A percentile compares a stretch with the other conserved stretches of the same genome.
Evolutionary conservation across 2,329 filamentous ascomycete genomes (phyloP).

Genomic region (Lecanicillium sp.): DNA sequence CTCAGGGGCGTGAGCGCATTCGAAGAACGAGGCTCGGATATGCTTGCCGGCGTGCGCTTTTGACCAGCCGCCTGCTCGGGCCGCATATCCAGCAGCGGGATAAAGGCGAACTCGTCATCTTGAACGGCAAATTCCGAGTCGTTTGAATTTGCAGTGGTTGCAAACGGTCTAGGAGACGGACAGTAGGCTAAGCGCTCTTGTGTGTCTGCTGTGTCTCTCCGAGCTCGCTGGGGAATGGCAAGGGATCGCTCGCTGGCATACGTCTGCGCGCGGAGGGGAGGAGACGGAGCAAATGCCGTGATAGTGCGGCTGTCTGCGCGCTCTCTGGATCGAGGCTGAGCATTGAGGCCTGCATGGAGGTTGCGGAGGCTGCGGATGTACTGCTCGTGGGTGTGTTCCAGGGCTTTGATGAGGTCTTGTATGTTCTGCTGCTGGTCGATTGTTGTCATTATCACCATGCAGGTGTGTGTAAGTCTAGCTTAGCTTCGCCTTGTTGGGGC

Average conservation of each 20-base stretch:
- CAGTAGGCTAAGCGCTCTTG: conserved; percentile 16
- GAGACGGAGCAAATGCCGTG: conserved; percentile 14
- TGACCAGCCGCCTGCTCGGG: conserved; percentile 3
- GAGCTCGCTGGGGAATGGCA: conserved; percentile 12
- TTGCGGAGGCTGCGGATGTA: conserved; percentile 20
- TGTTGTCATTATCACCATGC: conserved; percentile 3
- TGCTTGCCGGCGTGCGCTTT: conserved; percentile 2
- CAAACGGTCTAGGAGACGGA: conserved; percentile 13
- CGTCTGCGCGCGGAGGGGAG: conserved; percentile 19
- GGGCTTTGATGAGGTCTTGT: conserved; percentile 24
- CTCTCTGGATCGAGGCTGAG: conserved; percentile 7
- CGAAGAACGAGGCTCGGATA: background rate
- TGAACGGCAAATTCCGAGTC: conserved; percentile 12
- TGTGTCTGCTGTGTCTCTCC: conserved; percentile 22
- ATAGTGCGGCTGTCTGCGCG: conserved; percentile 14
- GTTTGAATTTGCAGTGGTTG: too few relatives aligned
- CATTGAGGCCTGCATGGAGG: conserved; percentile 19
- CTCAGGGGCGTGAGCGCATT: conserved; percentile 12
- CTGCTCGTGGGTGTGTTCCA: conserved; percentile 25
- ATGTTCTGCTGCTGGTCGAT: conserved; percentile 17
- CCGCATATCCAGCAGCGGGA: conserved; percentile 19
- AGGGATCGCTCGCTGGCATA: conserved; percentile 11
- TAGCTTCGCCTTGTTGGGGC: too few relatives aligned
- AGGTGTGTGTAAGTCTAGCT: too few relatives aligned
- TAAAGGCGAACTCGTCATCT: conserved; percentile 23